Percentiles rank a stretch among this genome's conserved stretches.
These are phyloP conservation scores for Blepharisma stoltei DNA, from an alignment of 73 alveolate species.

Conservation along the genomic window DNA sequence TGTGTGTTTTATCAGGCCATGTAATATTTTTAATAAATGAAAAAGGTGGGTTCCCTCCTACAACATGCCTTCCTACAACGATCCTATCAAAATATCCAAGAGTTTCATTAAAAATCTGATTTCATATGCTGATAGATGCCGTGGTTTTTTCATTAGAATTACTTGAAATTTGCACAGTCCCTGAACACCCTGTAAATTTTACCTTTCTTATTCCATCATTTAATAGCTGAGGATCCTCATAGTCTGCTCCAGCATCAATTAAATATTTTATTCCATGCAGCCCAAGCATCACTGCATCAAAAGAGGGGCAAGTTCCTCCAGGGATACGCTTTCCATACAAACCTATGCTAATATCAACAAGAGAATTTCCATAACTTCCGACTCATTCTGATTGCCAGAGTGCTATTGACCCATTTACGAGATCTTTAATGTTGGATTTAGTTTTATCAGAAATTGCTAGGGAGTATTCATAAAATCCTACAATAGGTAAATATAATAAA, in stretches of 20 bases:
- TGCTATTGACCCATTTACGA: no score
- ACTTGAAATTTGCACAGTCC: neutral
- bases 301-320: neutral
- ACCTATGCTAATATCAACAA: neutral
- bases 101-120: no score
- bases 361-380: neutral
- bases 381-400: neutral
- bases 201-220: neutral
- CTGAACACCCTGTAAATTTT: neutral
- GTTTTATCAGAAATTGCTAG: no score
- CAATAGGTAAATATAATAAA: no score
- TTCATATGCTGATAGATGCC: no score
- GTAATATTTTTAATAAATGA: neutral
- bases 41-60: neutral
- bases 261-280: neutral
- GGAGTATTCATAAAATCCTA: no score
- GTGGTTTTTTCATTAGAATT: neutral
- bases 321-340: no score
- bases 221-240: neutral
- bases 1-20: neutral
- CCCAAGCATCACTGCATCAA: constrained; percentile 27
- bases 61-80: no score
- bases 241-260: neutral
- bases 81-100: no score
- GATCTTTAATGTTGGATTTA: no score